phyloP scores from a whole-genome alignment of 495 filamentous ascomycete genomes.

The Evernia prunastri region DNA sequence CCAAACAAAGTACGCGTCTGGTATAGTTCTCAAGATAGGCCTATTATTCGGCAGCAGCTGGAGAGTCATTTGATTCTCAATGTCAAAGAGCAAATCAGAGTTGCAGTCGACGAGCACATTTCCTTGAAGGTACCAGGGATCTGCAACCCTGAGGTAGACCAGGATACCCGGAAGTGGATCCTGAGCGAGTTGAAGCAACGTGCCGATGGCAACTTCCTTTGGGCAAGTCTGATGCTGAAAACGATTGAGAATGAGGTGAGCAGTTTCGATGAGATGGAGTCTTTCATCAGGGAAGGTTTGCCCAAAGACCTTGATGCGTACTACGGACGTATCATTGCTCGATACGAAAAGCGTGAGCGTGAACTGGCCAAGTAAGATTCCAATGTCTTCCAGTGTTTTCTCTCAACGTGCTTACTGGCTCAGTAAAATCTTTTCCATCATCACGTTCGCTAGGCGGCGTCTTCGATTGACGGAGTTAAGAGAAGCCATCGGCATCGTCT shows the following conservation, averaged over 20 bases:
- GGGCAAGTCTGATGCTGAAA: constrained; percentile 22
- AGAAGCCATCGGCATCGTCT: constrained; percentile 12
- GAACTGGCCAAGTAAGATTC: constrained; percentile 3
- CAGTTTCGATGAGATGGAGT: constrained; percentile 18
- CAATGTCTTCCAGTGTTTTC: not conserved
- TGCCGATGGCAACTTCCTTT: constrained; percentile 22
- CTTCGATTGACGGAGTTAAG: constrained; percentile 7
- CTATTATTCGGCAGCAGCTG: not conserved
- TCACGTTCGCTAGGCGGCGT: constrained; percentile 11
- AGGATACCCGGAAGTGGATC: constrained; percentile 8
- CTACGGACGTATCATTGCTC: constrained; percentile 9
- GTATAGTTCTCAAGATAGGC: constrained; percentile 21
- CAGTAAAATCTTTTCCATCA: constrained; percentile 10
- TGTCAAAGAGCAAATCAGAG: constrained; percentile 8
- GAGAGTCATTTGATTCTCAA: not conserved
- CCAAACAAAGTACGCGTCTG: constrained; percentile 12
- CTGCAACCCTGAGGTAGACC: constrained; percentile 5
- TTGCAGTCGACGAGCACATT: constrained; percentile 4
- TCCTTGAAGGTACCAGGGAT: constrained; percentile 6
- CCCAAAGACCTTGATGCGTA: constrained; percentile 16
- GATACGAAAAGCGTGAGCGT: constrained; percentile 7
- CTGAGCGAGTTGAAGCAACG: constrained; percentile 2
- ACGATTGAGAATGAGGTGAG: constrained; percentile 11
- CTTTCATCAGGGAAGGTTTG: constrained; percentile 18
- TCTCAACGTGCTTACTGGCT: not conserved